Base-by-base conservation (phyloP, 2,329 filamentous ascomycete species). In the Pestalotiopsis sp. region DNA sequence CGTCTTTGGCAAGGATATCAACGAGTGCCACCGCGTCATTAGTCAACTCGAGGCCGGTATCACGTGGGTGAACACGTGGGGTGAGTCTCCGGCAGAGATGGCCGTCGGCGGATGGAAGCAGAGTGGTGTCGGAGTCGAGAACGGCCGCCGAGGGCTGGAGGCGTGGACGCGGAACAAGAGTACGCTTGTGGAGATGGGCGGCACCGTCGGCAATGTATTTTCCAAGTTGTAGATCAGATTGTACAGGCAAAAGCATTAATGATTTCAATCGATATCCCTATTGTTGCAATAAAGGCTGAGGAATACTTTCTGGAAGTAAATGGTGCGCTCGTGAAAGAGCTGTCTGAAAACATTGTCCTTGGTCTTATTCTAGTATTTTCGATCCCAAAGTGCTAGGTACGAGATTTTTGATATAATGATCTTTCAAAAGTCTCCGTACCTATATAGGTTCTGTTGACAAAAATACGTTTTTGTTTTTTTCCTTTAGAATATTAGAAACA, bases 61-160 rank as follows among this genome's bases (percentile, higher is more conserved):
- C 75, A 97, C 93, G 1, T 97, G 94, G 94, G 86, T 97, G 66
- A 97, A 97, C 79, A 94, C 93, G 0, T 97, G 94, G 94, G 94
- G 94, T n/a, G 94, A 97, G 82, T 91, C 88, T 63, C 94, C 94
- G 0, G 93, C 94, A 0, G 94, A 97, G 84, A 97, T 97, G 94
- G 92, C 92, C 2, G 94, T 97, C 0, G 94, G 94, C 11, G 94
- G 94, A 0, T 97, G 94, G 94, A 97, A 97, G 84, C 87, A 92
- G 86, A 97, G 93, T 77, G 94, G 94, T 41, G 82, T 97, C 11
- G 94, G 94, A 0, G 90, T 97, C 1, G 94, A 97, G 85, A 97
- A 97, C 79, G 94, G 94, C 3, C 85, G 90, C 69, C 89, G 87
- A 75, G 94, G 94, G 0, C 85, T 97, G 66, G 91, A 92, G 79